These are phyloP conservation scores for Xylariales sp. DNA, from an alignment of 2,329 filamentous ascomycete species.

Conservation along the genomic window DNA sequence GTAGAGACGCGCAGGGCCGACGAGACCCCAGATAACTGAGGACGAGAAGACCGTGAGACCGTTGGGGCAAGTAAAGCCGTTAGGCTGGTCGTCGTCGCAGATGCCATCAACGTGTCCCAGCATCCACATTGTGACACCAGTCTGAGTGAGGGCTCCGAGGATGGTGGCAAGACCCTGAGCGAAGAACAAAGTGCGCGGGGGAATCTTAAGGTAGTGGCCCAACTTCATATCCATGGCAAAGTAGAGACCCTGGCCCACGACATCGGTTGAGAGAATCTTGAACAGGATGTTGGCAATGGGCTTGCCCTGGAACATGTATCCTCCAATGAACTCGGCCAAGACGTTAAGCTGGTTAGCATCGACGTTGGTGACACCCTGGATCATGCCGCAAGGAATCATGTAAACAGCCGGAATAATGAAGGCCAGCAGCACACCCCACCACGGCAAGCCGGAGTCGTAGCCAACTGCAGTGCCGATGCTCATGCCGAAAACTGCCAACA, in stretches of 20 bases:
- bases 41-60: slow-evolving; percentile 44
- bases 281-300: slow-evolving; percentile 43
- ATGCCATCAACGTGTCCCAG: slow-evolving; percentile 33
- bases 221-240: slow-evolving; percentile 47
- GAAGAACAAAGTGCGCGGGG: slow-evolving; percentile 40
- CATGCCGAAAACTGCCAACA: slow-evolving; percentile 22
- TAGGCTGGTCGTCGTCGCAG: slow-evolving; percentile 33
- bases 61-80: slow-evolving; percentile 44
- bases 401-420: slow-evolving; percentile 39
- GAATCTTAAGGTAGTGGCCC: slow-evolving; percentile 46
- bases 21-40: slow-evolving; percentile 46
- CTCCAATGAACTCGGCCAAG: slow-evolving; percentile 42
- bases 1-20: slow-evolving; percentile 45
- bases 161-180: slow-evolving; percentile 43
- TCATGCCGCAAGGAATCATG: slow-evolving; percentile 41
- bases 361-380: slow-evolving; percentile 43
- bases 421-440: slow-evolving; percentile 38
- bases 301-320: slow-evolving; percentile 39
- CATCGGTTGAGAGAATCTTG: slow-evolving; percentile 36
- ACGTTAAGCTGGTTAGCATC: slow-evolving; percentile 44
- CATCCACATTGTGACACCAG: slow-evolving; percentile 28
- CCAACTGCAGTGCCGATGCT: slow-evolving; percentile 18
- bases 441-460: slow-evolving; percentile 39
- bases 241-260: slow-evolving; percentile 36
- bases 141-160: slow-evolving; percentile 40